Evolutionary conservation across 768 basidiomycete species (phyloP).

Genomic region (Podaxis sp.): DNA sequence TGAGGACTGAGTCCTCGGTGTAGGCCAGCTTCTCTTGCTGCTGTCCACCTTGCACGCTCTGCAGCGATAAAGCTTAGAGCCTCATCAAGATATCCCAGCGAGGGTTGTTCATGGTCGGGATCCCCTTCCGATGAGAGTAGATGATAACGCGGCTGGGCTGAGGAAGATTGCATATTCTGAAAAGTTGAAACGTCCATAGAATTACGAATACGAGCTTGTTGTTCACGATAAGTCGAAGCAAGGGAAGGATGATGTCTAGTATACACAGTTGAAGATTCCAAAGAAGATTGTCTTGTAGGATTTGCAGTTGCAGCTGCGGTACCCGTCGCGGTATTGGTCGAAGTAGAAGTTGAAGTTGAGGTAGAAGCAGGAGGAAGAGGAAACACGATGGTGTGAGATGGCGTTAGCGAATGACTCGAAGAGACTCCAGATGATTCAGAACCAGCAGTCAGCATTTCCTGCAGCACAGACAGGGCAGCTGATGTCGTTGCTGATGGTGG

Average conservation of each 20-base stretch:
- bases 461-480: not conserved
- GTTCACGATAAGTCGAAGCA: constrained; percentile 4
- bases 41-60: constrained; percentile 61
- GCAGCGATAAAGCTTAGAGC: constrained; percentile 75
- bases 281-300: constrained; percentile 4
- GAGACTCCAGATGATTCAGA: constrained; percentile 7
- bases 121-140: constrained; percentile 10
- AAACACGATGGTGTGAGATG: constrained; percentile 5
- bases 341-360: not conserved
- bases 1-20: constrained; percentile 10
- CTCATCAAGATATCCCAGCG: constrained; percentile 70
- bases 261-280: constrained; percentile 3
- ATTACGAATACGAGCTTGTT: not conserved
- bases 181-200: not conserved
- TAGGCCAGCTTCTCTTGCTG: constrained; percentile 37
- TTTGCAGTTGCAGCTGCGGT: not conserved
- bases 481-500: constrained; percentile 5
- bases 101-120: constrained; percentile 46
- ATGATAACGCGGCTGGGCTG: not conserved
- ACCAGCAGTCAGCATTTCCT: not conserved
- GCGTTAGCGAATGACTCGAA: constrained; percentile 12
- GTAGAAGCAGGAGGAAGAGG: not conserved
- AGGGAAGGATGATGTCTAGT: constrained; percentile 2
- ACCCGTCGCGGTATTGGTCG: not conserved
- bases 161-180: not conserved